A percentile compares a stretch with the other conserved stretches of the same genome.
These are phyloP conservation scores for Aspergillus carbonarius DNA, from an alignment of 2,329 filamentous ascomycete species.

Conservation along the genomic window DNA sequence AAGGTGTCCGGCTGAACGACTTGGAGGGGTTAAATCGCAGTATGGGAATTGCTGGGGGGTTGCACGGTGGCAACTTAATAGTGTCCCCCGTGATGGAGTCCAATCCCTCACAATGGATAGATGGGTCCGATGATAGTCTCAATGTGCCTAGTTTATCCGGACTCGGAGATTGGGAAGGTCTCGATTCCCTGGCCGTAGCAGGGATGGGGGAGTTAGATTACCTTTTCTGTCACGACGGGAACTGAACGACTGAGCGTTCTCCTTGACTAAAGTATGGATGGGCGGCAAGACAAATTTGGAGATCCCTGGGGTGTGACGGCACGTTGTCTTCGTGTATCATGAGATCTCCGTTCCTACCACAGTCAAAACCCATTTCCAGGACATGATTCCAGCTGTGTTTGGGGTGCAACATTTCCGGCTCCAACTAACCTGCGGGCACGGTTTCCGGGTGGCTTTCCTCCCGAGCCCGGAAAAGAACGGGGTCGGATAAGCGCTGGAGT, in stretches of 20 bases:
- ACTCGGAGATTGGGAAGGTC: constrained; percentile 28
- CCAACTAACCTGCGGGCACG: no score
- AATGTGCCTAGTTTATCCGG: constrained; percentile 18
- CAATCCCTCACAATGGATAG: background rate
- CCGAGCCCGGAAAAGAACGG: background rate
- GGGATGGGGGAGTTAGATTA: constrained; percentile 19
- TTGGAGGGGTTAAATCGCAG: background rate
- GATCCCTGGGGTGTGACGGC: no score
- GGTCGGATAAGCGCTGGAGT: background rate
- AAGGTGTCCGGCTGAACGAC: background rate
- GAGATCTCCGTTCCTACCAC: no score
- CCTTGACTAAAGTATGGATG: no score
- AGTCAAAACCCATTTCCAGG: no score
- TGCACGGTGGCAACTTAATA: background rate
- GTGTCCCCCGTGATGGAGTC: background rate
- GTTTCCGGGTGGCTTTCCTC: background rate
- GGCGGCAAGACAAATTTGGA: no score
- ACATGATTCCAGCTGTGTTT: no score
- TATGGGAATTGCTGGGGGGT: background rate
- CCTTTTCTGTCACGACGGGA: constrained; percentile 4
- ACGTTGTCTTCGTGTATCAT: no score
- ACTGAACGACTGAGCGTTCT: background rate
- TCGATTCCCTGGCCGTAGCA: constrained; percentile 28
- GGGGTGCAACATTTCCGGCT: no score
- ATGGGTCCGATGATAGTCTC: constrained; percentile 15